Percentiles rank a stretch among this genome's conserved stretches.
Evolutionary conservation across 2,329 filamentous ascomycete species (phyloP).

Genomic region (Drechslerella dactyloides): DNA sequence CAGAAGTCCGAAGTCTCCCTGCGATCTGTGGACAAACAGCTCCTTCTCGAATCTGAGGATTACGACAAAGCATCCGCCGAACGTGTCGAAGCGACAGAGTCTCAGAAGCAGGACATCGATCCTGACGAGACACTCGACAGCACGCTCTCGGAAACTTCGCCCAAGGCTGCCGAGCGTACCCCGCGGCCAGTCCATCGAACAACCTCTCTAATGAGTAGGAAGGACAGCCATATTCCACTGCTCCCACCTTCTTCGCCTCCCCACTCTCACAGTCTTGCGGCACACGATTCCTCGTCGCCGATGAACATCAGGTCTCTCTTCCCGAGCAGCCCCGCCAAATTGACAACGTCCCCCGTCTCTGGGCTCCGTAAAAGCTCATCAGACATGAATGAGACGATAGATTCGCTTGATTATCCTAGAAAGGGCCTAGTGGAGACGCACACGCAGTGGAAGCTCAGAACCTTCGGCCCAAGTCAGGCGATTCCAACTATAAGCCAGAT

Average conservation of each 20-base stretch:
- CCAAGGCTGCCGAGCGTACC: slow-evolving; percentile 12
- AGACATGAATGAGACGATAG: slow-evolving; percentile 17
- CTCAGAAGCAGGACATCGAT: slow-evolving; percentile 13
- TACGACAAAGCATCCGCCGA: slow-evolving; percentile 15
- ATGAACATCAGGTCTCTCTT: slow-evolving; percentile 13
- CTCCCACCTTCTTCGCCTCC: slow-evolving; percentile 40
- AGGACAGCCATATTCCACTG: slow-evolving; percentile 28
- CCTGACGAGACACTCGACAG: slow-evolving; percentile 19
- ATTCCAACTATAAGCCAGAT: slow-evolving; percentile 45
- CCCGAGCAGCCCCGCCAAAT: slow-evolving; percentile 25
- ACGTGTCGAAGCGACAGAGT: slow-evolving; percentile 16
- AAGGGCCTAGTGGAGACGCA: slow-evolving; percentile 24
- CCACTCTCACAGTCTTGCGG: slow-evolving; percentile 14
- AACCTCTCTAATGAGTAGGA: background rate
- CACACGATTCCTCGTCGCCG: slow-evolving; percentile 16
- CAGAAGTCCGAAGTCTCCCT: slow-evolving; percentile 36
- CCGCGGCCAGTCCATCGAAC: slow-evolving; percentile 2
- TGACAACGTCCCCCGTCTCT: slow-evolving; percentile 26
- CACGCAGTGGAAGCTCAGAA: slow-evolving; percentile 43
- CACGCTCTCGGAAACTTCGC: slow-evolving; percentile 20
- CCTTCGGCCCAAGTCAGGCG: slow-evolving; percentile 39
- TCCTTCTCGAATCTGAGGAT: slow-evolving; percentile 33
- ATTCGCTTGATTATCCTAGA: slow-evolving; percentile 2
- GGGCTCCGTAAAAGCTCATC: slow-evolving; percentile 15
- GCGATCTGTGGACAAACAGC: slow-evolving; percentile 35